Percentiles rank a stretch among this genome's conserved stretches.
Conservation (phyloP, 768 basidiomycete genomes). For the Russula olivacea region DNA sequence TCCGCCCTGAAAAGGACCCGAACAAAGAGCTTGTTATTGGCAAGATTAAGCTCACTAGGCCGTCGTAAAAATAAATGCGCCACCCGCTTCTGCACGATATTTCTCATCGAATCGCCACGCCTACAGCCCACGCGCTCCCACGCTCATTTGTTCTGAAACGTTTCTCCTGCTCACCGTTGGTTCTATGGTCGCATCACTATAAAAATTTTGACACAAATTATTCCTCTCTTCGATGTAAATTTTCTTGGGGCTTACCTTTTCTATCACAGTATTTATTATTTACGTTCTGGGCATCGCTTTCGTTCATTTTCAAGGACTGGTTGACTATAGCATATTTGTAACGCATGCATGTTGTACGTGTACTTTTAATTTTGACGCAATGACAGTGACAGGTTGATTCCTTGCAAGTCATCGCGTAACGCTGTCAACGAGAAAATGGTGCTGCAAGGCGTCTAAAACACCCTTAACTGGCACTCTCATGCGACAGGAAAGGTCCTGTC, state of each 20-base stretch:
- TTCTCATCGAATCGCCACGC: not conserved
- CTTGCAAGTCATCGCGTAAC: not conserved
- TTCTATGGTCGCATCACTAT: not conserved
- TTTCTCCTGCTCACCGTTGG: not conserved
- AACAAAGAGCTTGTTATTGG: constrained; percentile 6
- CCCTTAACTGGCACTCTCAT: too few species aligned
- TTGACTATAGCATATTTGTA: not conserved
- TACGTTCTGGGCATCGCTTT: not conserved
- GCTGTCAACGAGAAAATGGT: not conserved
- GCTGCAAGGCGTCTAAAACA: too few species aligned
- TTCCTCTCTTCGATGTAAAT: not conserved
- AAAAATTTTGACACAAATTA: too few species aligned
- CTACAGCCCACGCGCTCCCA: not conserved
- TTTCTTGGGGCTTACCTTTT: not conserved
- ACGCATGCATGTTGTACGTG: not conserved
- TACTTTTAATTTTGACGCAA: not conserved
- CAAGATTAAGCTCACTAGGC: not conserved
- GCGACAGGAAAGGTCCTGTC: too few species aligned
- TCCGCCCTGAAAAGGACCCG: not conserved
- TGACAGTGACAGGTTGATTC: not conserved
- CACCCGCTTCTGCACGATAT: not conserved
- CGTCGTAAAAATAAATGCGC: not conserved
- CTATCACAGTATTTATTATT: not conserved
- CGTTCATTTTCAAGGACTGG: not conserved
- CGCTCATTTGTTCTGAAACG: not conserved